phyloP scores from a whole-genome alignment of 495 filamentous ascomycete species.

The Penicillium odoratum region DNA sequence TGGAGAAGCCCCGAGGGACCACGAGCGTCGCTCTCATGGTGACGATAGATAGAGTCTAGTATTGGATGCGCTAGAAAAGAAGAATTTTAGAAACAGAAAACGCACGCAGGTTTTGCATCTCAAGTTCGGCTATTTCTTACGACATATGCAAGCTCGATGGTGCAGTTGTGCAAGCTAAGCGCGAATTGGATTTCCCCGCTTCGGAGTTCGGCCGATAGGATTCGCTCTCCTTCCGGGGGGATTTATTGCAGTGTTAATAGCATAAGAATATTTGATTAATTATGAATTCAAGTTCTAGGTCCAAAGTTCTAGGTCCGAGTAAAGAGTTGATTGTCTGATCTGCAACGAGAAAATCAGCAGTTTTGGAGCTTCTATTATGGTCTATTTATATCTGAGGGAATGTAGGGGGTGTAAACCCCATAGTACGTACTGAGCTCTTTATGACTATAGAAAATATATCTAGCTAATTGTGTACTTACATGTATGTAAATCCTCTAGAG shows the following conservation, averaged over 20 bases:
- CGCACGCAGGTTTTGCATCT: background rate
- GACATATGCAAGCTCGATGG: slow-evolving; percentile 17
- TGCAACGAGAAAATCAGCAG: too few species aligned
- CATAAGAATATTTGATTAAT: too few species aligned
- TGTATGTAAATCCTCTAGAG: too few species aligned
- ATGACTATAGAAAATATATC: too few species aligned
- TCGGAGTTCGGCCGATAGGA: slow-evolving; percentile 37
- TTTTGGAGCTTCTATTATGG: too few species aligned
- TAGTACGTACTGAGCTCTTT: too few species aligned
- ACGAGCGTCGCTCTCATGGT: slow-evolving; percentile 28
- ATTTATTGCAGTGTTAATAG: background rate
- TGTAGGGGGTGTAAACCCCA: too few species aligned
- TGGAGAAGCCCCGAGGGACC: slow-evolving; percentile 31
- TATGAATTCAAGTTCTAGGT: too few species aligned
- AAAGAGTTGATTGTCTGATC: too few species aligned
- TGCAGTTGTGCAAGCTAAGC: slow-evolving; percentile 15
- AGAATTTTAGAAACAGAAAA: background rate
- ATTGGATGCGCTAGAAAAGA: background rate
- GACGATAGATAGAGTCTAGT: background rate
- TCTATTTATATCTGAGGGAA: too few species aligned
- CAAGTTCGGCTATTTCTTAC: background rate
- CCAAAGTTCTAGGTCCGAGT: too few species aligned
- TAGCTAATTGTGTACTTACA: too few species aligned
- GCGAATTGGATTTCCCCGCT: slow-evolving; percentile 13
- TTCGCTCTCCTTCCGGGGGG: background rate